Percentiles rank a stretch among this genome's conserved stretches.
Conservation (phyloP, 2,329 filamentous ascomycete genomes). For the Fusarium denticulatum region DNA sequence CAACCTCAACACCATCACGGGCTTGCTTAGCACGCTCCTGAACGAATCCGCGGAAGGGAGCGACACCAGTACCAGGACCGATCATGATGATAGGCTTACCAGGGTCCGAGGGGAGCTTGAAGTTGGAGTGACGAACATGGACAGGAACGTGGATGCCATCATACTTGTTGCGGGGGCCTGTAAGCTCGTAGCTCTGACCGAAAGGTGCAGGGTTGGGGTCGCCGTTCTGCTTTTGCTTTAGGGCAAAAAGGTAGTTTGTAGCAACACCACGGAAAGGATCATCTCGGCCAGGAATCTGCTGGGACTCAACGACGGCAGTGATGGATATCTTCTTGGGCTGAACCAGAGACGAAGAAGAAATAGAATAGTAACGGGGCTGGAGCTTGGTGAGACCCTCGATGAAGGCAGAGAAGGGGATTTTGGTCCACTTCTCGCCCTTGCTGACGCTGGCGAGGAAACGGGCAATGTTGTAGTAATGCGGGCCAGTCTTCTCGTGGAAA, state of each 20-base stretch:
- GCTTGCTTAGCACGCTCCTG: constrained; percentile 91
- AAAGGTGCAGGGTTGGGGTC: constrained; percentile 84
- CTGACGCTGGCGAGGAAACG: constrained; percentile 80
- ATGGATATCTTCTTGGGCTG: constrained; percentile 96
- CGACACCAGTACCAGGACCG: constrained; percentile 94
- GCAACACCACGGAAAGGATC: constrained; percentile 91
- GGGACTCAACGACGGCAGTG: constrained; percentile 91
- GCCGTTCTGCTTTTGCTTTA: constrained; percentile 97
- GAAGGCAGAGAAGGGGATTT: constrained; percentile 91
- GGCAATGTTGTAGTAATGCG: constrained; percentile 88
- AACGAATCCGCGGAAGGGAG: constrained; percentile 93
- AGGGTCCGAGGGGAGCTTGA: constrained; percentile 96
- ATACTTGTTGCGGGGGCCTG: constrained; percentile 94
- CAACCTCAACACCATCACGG: constrained; percentile 81
- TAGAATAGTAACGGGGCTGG: constrained; percentile 98
- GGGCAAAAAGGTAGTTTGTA: constrained; percentile 93
- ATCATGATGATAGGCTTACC: constrained; percentile 95
- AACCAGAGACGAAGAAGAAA: constrained; percentile 94
- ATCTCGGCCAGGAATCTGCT: constrained; percentile 78
- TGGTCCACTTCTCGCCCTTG: constrained; percentile 79
- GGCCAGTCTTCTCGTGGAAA: constrained; percentile 86
- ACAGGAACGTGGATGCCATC: constrained; percentile 94
- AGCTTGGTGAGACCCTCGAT: constrained; percentile 95
- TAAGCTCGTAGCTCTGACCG: constrained; percentile 86
- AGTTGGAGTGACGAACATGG: constrained; percentile 97